phyloP scores from a whole-genome alignment of 495 filamentous ascomycete genomes.

The Aspergillus coremiiformis region DNA sequence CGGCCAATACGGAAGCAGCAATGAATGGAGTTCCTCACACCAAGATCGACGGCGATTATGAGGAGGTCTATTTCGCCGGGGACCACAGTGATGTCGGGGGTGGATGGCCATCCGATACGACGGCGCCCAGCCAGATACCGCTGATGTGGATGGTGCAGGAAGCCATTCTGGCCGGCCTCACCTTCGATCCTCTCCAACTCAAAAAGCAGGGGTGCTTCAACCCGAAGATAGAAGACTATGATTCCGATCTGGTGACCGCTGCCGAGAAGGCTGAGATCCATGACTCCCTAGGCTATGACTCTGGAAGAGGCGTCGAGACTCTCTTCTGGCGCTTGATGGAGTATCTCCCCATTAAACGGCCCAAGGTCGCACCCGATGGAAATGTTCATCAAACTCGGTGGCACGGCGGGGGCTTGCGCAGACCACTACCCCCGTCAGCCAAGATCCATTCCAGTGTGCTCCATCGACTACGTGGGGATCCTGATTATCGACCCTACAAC shows the following conservation, averaged over 20 bases:
- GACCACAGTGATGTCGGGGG: conserved; percentile 75
- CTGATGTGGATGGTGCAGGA: conserved; percentile 78
- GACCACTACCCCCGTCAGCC: conserved; percentile 6
- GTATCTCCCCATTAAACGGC: conserved; percentile 13
- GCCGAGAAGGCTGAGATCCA: conserved; percentile 7
- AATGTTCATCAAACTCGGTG: conserved; percentile 7
- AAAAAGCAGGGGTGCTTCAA: conserved; percentile 53
- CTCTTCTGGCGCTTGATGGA: conserved; percentile 17
- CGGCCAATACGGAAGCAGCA: not conserved
- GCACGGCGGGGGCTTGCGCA: conserved; percentile 9
- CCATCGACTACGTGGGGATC: conserved; percentile 6
- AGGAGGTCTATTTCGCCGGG: conserved; percentile 69
- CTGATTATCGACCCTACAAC: conserved; percentile 13
- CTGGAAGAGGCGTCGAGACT: conserved; percentile 9
- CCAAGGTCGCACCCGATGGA: conserved; percentile 13
- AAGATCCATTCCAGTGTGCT: conserved; percentile 13
- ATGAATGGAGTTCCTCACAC: not conserved
- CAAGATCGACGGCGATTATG: conserved; percentile 16
- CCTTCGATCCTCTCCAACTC: conserved; percentile 60
- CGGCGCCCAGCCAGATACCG: conserved; percentile 59
- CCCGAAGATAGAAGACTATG: not conserved
- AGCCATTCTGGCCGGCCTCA: conserved; percentile 59
- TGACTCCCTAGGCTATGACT: conserved; percentile 11
- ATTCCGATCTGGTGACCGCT: not conserved
- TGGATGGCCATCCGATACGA: conserved; percentile 58